Conservation (phyloP, 1,284 basidiomycete genomes). For the Papiliotrema nemorosa region DNA sequence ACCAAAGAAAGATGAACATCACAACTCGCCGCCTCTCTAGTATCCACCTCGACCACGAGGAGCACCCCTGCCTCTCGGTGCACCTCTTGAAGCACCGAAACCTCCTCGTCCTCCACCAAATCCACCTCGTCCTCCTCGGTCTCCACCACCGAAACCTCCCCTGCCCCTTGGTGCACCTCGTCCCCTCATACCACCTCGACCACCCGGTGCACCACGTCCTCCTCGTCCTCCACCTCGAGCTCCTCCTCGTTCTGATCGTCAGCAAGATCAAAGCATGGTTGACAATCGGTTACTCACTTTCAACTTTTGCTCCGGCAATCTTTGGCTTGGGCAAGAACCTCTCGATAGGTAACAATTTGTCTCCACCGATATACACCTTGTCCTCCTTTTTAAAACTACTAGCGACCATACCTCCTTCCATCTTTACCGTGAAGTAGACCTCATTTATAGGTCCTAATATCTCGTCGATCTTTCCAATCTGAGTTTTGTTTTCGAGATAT, state of each 20-base stretch:
- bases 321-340: constrained; percentile 98
- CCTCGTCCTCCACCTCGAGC: constrained; percentile 47
- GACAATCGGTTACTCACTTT: constrained; percentile 18
- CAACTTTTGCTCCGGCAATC: constrained; percentile 57
- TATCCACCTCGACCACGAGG: no score
- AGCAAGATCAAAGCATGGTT: not conserved
- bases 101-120: constrained; percentile 53
- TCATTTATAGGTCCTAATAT: constrained; percentile 88
- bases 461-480: constrained; percentile 90
- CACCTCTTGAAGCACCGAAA: constrained; percentile 44
- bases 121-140: constrained; percentile 51
- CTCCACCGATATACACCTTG: constrained; percentile 93
- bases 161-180: constrained; percentile 55
- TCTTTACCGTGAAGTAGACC: constrained; percentile 97
- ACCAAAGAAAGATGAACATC: no score
- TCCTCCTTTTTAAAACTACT: constrained; percentile 95
- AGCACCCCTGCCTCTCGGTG: constrained; percentile 19
- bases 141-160: constrained; percentile 51
- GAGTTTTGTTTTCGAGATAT: constrained; percentile 96
- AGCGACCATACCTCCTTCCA: constrained; percentile 94
- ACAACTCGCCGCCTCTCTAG: no score
- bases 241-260: constrained; percentile 31
- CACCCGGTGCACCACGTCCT: constrained; percentile 46
- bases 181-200: constrained; percentile 22
- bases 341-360: constrained; percentile 95